phyloP scores from a whole-genome alignment of 2,329 filamentous ascomycete species.

The Talaromyces sp. region DNA sequence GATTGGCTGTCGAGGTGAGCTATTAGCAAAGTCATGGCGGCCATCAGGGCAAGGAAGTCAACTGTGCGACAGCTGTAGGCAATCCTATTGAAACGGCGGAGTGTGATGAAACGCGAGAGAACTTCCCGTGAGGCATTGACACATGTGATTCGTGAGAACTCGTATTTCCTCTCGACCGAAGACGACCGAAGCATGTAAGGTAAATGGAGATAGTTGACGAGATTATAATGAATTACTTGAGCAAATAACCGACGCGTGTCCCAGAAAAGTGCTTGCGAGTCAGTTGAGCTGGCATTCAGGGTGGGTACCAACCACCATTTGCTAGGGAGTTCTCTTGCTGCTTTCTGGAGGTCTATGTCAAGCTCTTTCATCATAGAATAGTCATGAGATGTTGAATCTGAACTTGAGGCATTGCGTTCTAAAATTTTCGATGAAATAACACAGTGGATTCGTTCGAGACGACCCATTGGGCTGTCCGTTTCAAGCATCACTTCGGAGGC shows the following conservation, averaged over 20 bases:
- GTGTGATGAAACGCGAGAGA: constrained; percentile 52
- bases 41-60: constrained; percentile 32
- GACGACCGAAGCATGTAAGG: constrained; percentile 56
- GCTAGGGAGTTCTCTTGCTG: constrained; percentile 42
- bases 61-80: constrained; percentile 27
- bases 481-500: constrained; percentile 53
- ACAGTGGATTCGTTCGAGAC: constrained; percentile 51
- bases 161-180: constrained; percentile 39
- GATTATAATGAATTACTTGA: constrained; percentile 56
- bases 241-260: constrained; percentile 44
- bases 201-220: constrained; percentile 58
- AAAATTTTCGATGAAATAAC: constrained; percentile 51
- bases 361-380: constrained; percentile 10
- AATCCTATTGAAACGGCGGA: constrained; percentile 39
- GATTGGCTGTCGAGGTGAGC: constrained; percentile 28
- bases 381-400: background rate
- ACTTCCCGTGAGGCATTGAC: constrained; percentile 56
- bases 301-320: constrained; percentile 51
- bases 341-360: constrained; percentile 42
- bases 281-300: constrained; percentile 1
- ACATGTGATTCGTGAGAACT: constrained; percentile 54
- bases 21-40: constrained; percentile 28
- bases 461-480: constrained; percentile 37
- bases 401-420: constrained; percentile 45
- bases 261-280: constrained; percentile 19